Conservation (phyloP, 176 grass and related monocot genomes). For the Ananas comosus region DNA sequence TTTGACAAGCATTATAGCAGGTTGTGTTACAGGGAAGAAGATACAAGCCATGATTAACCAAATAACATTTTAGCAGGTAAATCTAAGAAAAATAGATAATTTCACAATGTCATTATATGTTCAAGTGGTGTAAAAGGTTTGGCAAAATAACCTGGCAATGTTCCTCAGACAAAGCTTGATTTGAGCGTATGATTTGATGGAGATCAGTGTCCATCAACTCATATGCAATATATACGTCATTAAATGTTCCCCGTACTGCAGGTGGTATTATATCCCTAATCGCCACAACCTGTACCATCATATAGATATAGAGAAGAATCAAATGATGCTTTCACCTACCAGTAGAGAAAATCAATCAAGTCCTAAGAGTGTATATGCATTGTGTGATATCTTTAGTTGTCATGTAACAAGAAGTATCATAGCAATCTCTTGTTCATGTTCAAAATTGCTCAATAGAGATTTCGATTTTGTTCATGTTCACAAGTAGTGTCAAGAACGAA, state of each 20-base stretch:
- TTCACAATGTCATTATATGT: not conserved
- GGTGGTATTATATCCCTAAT: constrained; percentile 98
- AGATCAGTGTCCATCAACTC: constrained; percentile 99
- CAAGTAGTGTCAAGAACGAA: not conserved
- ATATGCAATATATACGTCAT: constrained; percentile 95
- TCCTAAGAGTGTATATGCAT: not conserved
- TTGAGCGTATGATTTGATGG: constrained; percentile 99
- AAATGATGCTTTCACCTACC: not conserved
- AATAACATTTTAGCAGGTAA: too few relatives aligned
- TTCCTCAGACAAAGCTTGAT: constrained; percentile 97
- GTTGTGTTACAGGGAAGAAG: too few relatives aligned
- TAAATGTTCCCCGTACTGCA: constrained; percentile 56
- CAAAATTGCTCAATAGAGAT: too few relatives aligned
- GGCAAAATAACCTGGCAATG: constrained; percentile 75
- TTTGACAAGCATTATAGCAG: too few relatives aligned
- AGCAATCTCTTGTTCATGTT: too few relatives aligned
- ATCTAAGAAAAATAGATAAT: too few relatives aligned
- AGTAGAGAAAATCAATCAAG: not conserved
- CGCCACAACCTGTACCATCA: constrained; percentile 70
- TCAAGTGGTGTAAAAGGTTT: not conserved
- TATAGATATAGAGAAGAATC: not conserved
- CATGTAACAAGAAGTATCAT: too few relatives aligned
- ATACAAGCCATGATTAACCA: too few relatives aligned
- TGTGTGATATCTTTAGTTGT: not conserved
- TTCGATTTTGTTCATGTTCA: not conserved